Base-by-base conservation (phyloP, 495 filamentous ascomycete species). In the Thozetella sp. region DNA sequence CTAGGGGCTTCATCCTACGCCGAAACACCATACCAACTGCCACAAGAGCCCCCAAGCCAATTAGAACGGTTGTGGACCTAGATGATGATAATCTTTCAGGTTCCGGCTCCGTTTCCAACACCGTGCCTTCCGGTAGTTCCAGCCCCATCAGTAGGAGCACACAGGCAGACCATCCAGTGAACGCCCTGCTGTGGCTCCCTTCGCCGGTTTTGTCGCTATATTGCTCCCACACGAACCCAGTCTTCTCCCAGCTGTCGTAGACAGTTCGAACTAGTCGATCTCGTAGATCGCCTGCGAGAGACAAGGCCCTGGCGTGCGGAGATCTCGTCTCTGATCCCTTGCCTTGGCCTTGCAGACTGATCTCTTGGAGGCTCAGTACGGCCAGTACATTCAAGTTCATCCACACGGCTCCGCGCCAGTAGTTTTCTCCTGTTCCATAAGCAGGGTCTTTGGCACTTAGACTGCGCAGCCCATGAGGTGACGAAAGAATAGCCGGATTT, bases 161-260 rank as follows among this genome's bases (percentile, higher is more conserved):
- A 69, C 96, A 78, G 72, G 90, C 93, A 40, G 93, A 97, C 93
- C 93, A 97, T 51, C 93, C 93, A 10, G 93, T 93, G 72, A 97
- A 97, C 76, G 97, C 94, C 74, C 95, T 91, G 25, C 92, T 97
- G 40, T 93, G 83, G 76, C 96, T 93, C 19, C 93, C 93, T 48
- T 84, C 82, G 23, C 93, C 93, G 1, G 88, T 95, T 62, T 94
- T 90, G 0, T 93, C 90, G 67, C 94, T 91, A 72, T 97, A 97
- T 73, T 97, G 93, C 70, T 97, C 93, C 94, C 94, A 97, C 13
- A 93, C 93, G 72, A 97, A 97, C 17, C 93, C 92, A 0, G 93
- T 97, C 62, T 87, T 79, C 69, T 87, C 79, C 93, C 93, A 97
- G 63, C 87, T 83, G 34, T 85, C 77, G 75, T 88, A 96, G 51